These are phyloP conservation scores for Neofusicoccum sp. DNA, from an alignment of 2,329 filamentous ascomycete species.

Conservation along the genomic window DNA sequence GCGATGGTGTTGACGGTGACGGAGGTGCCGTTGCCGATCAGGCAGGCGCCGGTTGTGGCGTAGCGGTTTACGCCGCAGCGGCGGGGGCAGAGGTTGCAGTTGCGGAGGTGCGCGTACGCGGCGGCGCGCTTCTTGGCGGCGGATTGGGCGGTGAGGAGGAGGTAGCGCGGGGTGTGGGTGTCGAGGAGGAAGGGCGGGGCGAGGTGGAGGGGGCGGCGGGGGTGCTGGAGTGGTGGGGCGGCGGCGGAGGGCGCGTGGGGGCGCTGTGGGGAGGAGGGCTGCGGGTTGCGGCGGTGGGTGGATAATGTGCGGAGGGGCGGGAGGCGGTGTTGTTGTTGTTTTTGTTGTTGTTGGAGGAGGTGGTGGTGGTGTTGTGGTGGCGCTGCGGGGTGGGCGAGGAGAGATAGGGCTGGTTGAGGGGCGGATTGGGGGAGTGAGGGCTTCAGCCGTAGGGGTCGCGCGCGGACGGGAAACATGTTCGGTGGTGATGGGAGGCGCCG, in stretches of 20 bases:
- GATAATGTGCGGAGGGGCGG: too few relatives aligned
- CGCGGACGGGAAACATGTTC: background rate
- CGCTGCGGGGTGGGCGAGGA: background rate
- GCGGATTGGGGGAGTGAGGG: background rate
- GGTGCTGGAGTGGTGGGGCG: background rate
- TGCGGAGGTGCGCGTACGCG: conserved; percentile 71
- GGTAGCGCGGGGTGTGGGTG: conserved; percentile 71
- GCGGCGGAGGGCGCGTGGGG: conserved; percentile 41
- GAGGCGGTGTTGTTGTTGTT: too few relatives aligned
- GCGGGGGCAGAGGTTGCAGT: conserved; percentile 80
- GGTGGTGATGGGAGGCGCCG: background rate
- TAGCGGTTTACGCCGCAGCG: conserved; percentile 78
- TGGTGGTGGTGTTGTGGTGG: background rate
- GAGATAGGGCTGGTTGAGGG: too few relatives aligned
- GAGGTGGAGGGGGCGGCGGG: conserved; percentile 46
- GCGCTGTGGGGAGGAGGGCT: background rate
- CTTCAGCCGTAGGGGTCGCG: conserved; percentile 2
- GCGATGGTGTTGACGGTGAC: conserved; percentile 82
- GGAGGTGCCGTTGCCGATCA: conserved; percentile 69
- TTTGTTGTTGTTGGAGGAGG: too few relatives aligned
- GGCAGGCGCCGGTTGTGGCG: conserved; percentile 72
- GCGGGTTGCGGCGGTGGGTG: background rate
- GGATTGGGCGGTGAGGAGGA: conserved; percentile 65
- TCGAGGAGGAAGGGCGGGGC: conserved; percentile 68
- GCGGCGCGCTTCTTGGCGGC: conserved; percentile 69